These are phyloP conservation scores for Lepiota brunneoincarnata DNA, from an alignment of 768 basidiomycete species.

Conservation along the genomic window DNA sequence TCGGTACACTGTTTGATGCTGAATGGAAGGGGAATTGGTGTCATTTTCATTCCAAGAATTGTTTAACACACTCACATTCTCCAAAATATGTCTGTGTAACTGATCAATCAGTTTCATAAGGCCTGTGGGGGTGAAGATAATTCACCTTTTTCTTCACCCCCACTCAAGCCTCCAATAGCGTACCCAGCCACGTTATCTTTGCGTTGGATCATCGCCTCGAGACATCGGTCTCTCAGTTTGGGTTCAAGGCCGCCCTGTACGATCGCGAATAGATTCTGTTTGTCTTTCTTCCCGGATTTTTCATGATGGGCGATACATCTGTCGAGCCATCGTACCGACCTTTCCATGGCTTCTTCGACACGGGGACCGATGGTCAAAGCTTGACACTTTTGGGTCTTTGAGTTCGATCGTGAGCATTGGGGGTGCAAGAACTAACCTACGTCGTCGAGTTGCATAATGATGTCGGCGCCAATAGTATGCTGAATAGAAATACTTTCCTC, in stretches of 20 bases:
- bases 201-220: conserved; percentile 79
- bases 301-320: conserved; percentile 80
- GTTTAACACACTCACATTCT: conserved; percentile 50
- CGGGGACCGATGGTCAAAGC: conserved; percentile 77
- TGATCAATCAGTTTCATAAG: neutral
- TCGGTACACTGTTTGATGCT: conserved; percentile 84
- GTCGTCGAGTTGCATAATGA: conserved; percentile 94
- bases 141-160: conserved; percentile 88
- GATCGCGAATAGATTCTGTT: conserved; percentile 89
- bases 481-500: conserved; percentile 91
- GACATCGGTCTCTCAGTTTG: conserved; percentile 66
- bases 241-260: conserved; percentile 85
- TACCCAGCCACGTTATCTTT: conserved; percentile 81
- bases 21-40: conserved; percentile 3
- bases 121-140: neutral
- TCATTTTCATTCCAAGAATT: neutral
- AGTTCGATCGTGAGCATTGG: neutral
- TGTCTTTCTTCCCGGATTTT: conserved; percentile 56
- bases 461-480: conserved; percentile 88
- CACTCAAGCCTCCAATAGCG: conserved; percentile 88
- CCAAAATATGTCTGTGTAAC: conserved; percentile 73
- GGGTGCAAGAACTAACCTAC: conserved; percentile 55
- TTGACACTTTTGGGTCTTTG: conserved; percentile 53
- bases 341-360: conserved; percentile 84
- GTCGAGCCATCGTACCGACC: conserved; percentile 89